Evolutionary conservation across 345 rosid genomes (phyloP), one percentile per base, ranked within the genome.

Genomic region (Noccaea bulbosa): DNA sequence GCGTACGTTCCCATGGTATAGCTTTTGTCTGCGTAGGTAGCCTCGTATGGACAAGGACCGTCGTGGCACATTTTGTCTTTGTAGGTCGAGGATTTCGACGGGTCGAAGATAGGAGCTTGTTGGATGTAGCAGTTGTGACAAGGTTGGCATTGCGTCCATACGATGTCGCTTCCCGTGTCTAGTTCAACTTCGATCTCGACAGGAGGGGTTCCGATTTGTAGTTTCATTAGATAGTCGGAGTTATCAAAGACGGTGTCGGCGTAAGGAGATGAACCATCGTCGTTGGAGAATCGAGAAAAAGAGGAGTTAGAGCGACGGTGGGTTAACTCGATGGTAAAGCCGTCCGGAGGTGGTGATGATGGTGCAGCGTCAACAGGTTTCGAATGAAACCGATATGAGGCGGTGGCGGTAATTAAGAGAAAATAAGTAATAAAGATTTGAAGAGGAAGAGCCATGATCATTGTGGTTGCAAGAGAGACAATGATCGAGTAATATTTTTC

Each of bases 131-230:
- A 67, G 52, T 53, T 15, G 40, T 8, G 0, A 15, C 62, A 67
- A 32, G 52, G 62, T 5, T 43, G 43, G 33, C 71, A 67, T 67
- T 67, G 71, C 27, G 43, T 27, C 62, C 62, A 67, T 24, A 67
- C 2, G 9, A 67, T 0, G 3, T 30, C 33, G 1, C 71, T 67
- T 32, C 62, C 62, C 7, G 62, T 53, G 71, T 67, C 62, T 53
- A 67, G 9, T 1, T 1, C 8, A 10, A 17, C 62, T 27, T 9
- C 43, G 41, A 67, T 67, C 62, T 53, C 52, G 8, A 53, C 7
- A 39, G 71, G 62, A 9, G 62, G 62, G 3, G 52, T 67, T 40
- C 52, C 71, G 8, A 67, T 41, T 17, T 53, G 52, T 30, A 53
- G 60, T 5, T 53, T 53, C 52, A 67, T 67, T 43, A 41, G 11